Evolutionary conservation across 192 early-diverging fungal genomes (phyloP).

Genomic region (Rhizophagus sp.): DNA sequence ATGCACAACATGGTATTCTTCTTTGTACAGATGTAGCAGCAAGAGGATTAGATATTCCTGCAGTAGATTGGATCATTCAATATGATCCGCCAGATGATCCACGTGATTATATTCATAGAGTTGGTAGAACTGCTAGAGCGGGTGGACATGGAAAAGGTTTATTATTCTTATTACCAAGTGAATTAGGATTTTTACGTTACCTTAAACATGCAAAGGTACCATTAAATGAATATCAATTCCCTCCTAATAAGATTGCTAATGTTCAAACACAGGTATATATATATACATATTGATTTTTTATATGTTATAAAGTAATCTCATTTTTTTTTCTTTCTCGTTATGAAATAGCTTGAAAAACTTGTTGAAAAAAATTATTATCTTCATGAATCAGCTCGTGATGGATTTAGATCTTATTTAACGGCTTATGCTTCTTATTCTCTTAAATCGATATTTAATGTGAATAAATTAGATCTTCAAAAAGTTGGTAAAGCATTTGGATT

Average conservation of each 20-base stretch:
- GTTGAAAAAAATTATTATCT: conserved; percentile 98
- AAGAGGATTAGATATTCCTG: conserved; percentile 95
- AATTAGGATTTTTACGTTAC: conserved; percentile 94
- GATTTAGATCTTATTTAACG: conserved; percentile 94
- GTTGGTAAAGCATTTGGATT: conserved; percentile 96
- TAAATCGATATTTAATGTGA: conserved; percentile 96
- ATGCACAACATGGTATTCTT: conserved; percentile 90
- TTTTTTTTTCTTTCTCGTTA: neutral
- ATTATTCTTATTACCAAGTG: conserved; percentile 91
- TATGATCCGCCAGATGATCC: conserved; percentile 99
- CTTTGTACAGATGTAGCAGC: conserved; percentile 98
- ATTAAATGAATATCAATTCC: conserved; percentile 99
- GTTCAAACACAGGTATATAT: conserved; percentile 78
- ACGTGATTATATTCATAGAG: conserved; percentile 94
- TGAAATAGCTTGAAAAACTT: conserved; percentile 82
- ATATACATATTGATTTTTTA: neutral
- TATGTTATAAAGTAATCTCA: conserved; percentile 3
- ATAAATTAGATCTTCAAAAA: conserved; percentile 86
- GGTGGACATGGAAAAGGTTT: conserved; percentile 88
- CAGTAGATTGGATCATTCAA: conserved; percentile 99
- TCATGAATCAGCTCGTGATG: conserved; percentile 93
- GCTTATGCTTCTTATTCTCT: conserved; percentile 94
- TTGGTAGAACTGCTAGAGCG: conserved; percentile 94
- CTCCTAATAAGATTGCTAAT: conserved; percentile 90
- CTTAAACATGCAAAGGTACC: conserved; percentile 99